Conservation (phyloP, 257 asterid species). For the Solanum etuberosum region DNA sequence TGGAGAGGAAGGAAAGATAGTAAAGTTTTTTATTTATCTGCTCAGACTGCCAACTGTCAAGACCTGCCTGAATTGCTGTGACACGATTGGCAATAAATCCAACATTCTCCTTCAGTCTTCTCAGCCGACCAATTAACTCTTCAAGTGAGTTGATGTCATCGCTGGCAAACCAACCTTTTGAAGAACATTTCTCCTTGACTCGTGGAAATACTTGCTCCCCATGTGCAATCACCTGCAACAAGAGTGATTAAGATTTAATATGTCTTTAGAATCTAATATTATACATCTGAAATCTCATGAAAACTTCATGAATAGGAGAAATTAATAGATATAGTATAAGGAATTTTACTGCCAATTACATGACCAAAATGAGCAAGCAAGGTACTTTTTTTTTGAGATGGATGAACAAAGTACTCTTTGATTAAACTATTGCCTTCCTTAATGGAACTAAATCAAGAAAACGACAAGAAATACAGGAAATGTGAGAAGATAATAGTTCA, state of each 20-base stretch:
- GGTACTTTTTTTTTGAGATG: not conserved
- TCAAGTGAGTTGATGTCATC: constrained; percentile 78
- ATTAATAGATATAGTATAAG: not conserved
- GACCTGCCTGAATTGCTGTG: constrained; percentile 89
- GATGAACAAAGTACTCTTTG: not conserved
- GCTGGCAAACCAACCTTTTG: constrained; percentile 70
- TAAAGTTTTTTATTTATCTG: constrained; percentile 84
- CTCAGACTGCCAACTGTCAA: constrained; percentile 96
- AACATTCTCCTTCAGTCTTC: constrained; percentile 85
- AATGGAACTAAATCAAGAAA: not conserved
- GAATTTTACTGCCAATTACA: not conserved
- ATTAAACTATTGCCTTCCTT: not conserved
- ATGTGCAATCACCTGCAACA: constrained; percentile 69
- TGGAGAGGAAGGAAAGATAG: constrained; percentile 93
- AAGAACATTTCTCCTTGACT: constrained; percentile 79
- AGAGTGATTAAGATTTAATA: not conserved
- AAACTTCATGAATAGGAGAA: not conserved
- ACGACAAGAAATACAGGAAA: not conserved
- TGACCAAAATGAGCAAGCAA: not conserved
- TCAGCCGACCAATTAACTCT: constrained; percentile 73
- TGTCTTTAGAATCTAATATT: not conserved
- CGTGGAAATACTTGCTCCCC: constrained; percentile 96
- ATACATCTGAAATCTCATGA: not conserved
- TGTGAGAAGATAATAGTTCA: not conserved
- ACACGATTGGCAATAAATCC: constrained; percentile 90